Evolutionary conservation across 2,329 filamentous ascomycete species (phyloP).

Genomic region (Hirsutella minnesotensis): DNA sequence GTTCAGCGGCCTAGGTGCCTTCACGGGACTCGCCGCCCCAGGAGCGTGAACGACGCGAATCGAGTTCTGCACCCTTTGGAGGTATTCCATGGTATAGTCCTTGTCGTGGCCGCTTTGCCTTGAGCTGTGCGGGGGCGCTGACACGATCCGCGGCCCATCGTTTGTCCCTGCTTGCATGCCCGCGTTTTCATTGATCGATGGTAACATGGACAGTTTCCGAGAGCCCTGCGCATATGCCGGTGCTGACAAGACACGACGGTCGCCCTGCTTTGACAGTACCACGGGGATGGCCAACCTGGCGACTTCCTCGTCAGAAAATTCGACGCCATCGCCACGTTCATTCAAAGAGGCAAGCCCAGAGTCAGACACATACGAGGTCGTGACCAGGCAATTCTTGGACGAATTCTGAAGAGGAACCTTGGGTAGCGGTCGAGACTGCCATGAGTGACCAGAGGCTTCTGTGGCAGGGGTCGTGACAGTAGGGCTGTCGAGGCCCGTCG

Average conservation of each 20-base stretch:
- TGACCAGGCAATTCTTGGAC: slow-evolving; percentile 8
- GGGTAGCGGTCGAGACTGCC: slow-evolving; percentile 39
- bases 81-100: slow-evolving; percentile 28
- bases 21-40: slow-evolving; percentile 19
- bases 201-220: slow-evolving; percentile 27
- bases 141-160: slow-evolving; percentile 33
- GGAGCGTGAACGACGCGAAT: slow-evolving; percentile 45
- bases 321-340: slow-evolving; percentile 9
- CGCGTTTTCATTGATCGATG: slow-evolving; percentile 36
- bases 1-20: slow-evolving; percentile 26
- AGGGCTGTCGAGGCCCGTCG: slow-evolving; percentile 25
- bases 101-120: slow-evolving; percentile 16
- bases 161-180: slow-evolving; percentile 7
- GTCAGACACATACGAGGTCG: slow-evolving; percentile 7
- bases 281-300: slow-evolving; percentile 18
- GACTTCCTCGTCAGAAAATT: slow-evolving; percentile 12
- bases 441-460: slow-evolving; percentile 21
- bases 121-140: slow-evolving; percentile 26
- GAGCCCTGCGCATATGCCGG: slow-evolving; percentile 32
- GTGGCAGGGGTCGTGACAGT: slow-evolving; percentile 15
- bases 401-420: slow-evolving; percentile 28
- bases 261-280: slow-evolving; percentile 19
- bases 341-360: slow-evolving; percentile 14
- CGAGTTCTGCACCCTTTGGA: slow-evolving; percentile 35
- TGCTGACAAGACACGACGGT: slow-evolving; percentile 38